A percentile compares a stretch with the other conserved stretches of the same genome.
Evolutionary conservation across 768 basidiomycete genomes (phyloP).

Genomic region (Galerina sulciceps): DNA sequence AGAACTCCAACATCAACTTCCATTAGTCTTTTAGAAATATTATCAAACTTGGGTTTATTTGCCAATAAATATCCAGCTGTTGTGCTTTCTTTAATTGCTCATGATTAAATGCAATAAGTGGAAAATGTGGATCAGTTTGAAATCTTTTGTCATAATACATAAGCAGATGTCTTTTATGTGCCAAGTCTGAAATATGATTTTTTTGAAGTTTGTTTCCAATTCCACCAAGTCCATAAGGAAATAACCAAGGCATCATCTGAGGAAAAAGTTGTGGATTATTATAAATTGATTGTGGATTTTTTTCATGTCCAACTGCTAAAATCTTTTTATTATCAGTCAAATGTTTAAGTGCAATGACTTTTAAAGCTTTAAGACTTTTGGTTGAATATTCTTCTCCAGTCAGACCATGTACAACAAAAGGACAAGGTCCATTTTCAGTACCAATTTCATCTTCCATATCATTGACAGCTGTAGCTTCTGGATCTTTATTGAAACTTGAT

Average conservation of each 20-base stretch:
- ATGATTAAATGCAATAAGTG: conserved; percentile 43
- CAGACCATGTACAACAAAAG: conserved; percentile 43
- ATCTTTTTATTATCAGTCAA: conserved; percentile 27
- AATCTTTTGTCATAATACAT: conserved; percentile 46
- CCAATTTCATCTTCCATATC: conserved; percentile 32
- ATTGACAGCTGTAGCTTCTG: conserved; percentile 27
- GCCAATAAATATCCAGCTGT: conserved; percentile 29
- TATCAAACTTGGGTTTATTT: conserved; percentile 25
- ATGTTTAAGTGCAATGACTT: conserved; percentile 28
- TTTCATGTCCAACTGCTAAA: conserved; percentile 31
- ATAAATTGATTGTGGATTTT: conserved; percentile 31
- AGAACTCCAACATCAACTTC: conserved; percentile 25
- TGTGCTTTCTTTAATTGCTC: conserved; percentile 34
- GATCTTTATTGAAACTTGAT: conserved; percentile 13
- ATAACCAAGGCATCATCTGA: conserved; percentile 43
- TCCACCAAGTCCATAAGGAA: conserved; percentile 41
- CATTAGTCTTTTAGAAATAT: conserved; percentile 26
- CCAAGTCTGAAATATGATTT: conserved; percentile 11
- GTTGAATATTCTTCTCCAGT: conserved; percentile 26
- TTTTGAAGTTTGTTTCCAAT: conserved; percentile 16
- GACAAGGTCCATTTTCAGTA: conserved; percentile 29
- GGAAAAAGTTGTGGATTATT: conserved; percentile 41
- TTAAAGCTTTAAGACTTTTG: conserved; percentile 19
- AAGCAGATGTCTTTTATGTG: conserved; percentile 31
- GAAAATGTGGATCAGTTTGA: conserved; percentile 38